Percentiles rank a stretch among this genome's conserved stretches.
These are phyloP conservation scores for Populus davidiana DNA, from an alignment of 345 rosid genomes.

Conservation along the genomic window DNA sequence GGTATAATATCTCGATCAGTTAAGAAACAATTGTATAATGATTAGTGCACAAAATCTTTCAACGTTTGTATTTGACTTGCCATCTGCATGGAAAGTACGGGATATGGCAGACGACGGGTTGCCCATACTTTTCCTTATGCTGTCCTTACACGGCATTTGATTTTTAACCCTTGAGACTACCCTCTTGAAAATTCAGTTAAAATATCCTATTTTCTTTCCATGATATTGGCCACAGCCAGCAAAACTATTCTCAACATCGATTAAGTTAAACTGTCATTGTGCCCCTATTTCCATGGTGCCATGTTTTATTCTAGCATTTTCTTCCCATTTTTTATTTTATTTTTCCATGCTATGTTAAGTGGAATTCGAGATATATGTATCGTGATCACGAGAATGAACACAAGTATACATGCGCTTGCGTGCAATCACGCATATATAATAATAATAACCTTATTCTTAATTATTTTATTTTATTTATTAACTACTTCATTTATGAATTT, in stretches of 20 bases:
- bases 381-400: too few relatives aligned
- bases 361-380: too few relatives aligned
- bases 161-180: slow-evolving; percentile 29
- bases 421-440: too few relatives aligned
- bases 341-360: too few relatives aligned
- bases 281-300: slow-evolving; percentile 9
- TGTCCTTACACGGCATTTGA: slow-evolving; percentile 46
- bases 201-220: not conserved
- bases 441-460: too few relatives aligned
- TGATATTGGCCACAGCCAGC: not conserved
- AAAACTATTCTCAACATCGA: not conserved
- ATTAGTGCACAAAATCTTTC: slow-evolving; percentile 18
- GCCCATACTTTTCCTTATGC: slow-evolving; percentile 45
- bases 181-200: not conserved
- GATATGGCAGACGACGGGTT: slow-evolving; percentile 39
- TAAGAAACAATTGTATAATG: slow-evolving; percentile 31
- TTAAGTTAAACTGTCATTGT: slow-evolving; percentile 24
- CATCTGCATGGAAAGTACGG: slow-evolving; percentile 43
- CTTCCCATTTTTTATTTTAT: too few relatives aligned
- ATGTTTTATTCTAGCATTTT: too few relatives aligned
- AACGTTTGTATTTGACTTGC: slow-evolving; percentile 47
- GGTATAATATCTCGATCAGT: slow-evolving; percentile 53
- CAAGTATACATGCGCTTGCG: too few relatives aligned
- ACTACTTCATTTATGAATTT: too few relatives aligned
- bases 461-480: too few relatives aligned